phyloP scores from a whole-genome alignment of 805 yeast species.

The Candida jianshihensis region DNA sequence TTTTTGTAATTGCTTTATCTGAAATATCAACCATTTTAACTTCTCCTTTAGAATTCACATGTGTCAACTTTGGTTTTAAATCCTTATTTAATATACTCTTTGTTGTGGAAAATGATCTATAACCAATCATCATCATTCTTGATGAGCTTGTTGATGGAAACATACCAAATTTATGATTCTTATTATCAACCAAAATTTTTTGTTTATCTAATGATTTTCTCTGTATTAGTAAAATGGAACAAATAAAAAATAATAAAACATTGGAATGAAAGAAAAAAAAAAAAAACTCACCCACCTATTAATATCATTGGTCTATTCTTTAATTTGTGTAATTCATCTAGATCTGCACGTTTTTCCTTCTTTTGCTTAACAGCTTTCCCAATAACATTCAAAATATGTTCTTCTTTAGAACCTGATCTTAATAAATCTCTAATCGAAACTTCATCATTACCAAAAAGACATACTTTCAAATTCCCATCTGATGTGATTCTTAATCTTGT shows the following conservation, averaged over 20 bases:
- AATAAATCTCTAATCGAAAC: conserved; percentile 39
- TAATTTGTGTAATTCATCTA: conserved; percentile 37
- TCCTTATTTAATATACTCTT: not conserved
- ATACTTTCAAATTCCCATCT: conserved; percentile 50
- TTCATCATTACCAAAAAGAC: conserved; percentile 47
- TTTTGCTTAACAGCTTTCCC: conserved; percentile 39
- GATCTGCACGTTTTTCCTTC: conserved; percentile 45
- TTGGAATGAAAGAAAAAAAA: not conserved
- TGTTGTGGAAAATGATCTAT: conserved; percentile 4
- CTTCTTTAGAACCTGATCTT: conserved; percentile 29
- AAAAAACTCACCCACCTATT: conserved; percentile 41
- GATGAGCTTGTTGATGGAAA: too few relatives aligned
- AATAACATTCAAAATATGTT: conserved; percentile 31
- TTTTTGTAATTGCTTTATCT: conserved; percentile 30
- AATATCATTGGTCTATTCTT: conserved; percentile 51
- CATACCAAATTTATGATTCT: too few relatives aligned
- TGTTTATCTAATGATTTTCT: not conserved
- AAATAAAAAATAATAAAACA: too few relatives aligned
- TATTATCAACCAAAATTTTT: conserved; percentile 1
- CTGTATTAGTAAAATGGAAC: too few relatives aligned
- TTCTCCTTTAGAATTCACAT: conserved; percentile 33
- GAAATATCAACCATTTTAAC: conserved; percentile 44
- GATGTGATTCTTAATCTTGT: conserved; percentile 45
- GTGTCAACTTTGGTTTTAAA: conserved; percentile 31
- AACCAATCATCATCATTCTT: too few relatives aligned